Evolutionary conservation across 202 grass and related monocot species (phyloP).

Genomic region (Saccharum hybrid): DNA sequence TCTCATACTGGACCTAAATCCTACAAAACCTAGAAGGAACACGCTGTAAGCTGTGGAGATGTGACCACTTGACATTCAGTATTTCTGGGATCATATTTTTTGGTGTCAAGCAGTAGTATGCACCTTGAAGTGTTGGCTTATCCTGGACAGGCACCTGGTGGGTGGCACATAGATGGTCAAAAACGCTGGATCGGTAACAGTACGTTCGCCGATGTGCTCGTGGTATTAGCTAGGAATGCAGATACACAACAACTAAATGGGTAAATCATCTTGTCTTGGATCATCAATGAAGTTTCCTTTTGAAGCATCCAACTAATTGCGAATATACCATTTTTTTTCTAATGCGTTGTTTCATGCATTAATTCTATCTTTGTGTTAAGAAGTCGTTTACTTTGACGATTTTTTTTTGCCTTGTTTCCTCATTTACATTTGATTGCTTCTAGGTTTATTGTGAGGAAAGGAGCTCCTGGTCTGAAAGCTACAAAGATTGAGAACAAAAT

Average conservation of each 20-base stretch:
- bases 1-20: background rate
- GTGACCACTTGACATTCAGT: background rate
- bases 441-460: constrained; percentile 96
- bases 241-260: constrained; percentile 75
- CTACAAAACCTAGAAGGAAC: constrained; percentile 6
- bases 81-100: background rate
- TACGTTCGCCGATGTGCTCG: constrained; percentile 84
- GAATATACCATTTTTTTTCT: constrained; percentile 1
- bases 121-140: constrained; percentile 14
- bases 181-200: constrained; percentile 93
- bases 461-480: constrained; percentile 70
- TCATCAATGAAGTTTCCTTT: background rate
- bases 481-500: constrained; percentile 99
- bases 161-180: constrained; percentile 81
- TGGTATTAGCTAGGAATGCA: constrained; percentile 79
- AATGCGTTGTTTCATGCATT: background rate
- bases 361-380: background rate
- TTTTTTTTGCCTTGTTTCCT: background rate
- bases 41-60: background rate
- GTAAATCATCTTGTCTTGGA: constrained; percentile 45
- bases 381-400: background rate
- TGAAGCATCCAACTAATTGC: constrained; percentile 25
- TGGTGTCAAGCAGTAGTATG: background rate
- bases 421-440: background rate
- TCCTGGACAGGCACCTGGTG: constrained; percentile 67